Evolutionary conservation across 345 rosid genomes (phyloP), one percentile per base, ranked within the genome.

Genomic region (Acer saccharum): DNA sequence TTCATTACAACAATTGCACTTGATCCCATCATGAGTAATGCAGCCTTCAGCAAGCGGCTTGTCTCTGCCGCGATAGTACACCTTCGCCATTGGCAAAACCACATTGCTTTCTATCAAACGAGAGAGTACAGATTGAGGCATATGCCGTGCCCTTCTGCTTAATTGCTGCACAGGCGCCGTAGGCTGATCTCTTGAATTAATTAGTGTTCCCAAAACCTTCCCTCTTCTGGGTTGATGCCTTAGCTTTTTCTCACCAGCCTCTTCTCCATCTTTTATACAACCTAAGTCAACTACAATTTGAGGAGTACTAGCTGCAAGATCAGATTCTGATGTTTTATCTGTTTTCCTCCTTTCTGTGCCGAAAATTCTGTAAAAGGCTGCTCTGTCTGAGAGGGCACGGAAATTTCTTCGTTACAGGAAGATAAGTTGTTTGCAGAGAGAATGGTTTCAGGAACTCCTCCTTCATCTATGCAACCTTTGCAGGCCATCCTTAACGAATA

Each of bases 11-110:
- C 85, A 81, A 39, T 58, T 55, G 50, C 85, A 86, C 75, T 79
- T 76, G 65, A 89, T 86, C 61, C 93, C 86, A 20, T 77, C 71
- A 20, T 81, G 81, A 80, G 77, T 78, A 68, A 91, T 78, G 54
- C 79, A 72, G 7, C 93, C 92, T 73, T 78, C 69, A 14, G 58
- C 83, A 68, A 73, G 60, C 16, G 78, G 69, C 0, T 0, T 41
- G 17, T 25, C 72, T 65, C 41, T 65, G 27, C 73, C 72, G 10
- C 35, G 18, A 62, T 85, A 90, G 50, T 55, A 68, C 66, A 88
- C 90, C 52, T 74, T 84, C 10, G 62, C 83, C 69, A 85, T 58
- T 0, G 74, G 63, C 21, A 71, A 11, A 7, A 89, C 71, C 18
- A 61, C 80, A 20, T 80, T 80, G 50, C 83, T 84, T 50, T 87